These are phyloP conservation scores for Kodamaea fukazawae DNA, from an alignment of 805 yeast genomes.

Conservation along the genomic window DNA sequence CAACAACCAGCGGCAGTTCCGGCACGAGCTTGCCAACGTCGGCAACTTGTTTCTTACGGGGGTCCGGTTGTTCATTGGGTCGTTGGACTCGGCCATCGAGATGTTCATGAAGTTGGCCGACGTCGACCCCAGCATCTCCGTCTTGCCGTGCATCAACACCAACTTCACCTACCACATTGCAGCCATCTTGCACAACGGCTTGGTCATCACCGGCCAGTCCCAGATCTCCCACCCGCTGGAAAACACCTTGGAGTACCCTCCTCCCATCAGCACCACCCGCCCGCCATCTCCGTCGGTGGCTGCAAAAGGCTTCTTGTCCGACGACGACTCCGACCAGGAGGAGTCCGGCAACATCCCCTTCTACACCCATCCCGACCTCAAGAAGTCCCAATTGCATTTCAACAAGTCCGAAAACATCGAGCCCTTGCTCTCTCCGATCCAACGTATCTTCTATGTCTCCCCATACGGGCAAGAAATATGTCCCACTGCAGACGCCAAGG, in stretches of 20 bases:
- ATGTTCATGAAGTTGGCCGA: constrained; percentile 63
- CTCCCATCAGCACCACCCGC: constrained; percentile 17
- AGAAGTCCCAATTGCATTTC: constrained; percentile 71
- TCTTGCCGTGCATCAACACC: constrained; percentile 80
- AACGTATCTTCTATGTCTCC: constrained; percentile 72
- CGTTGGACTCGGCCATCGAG: constrained; percentile 81
- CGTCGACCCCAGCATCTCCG: constrained; percentile 50
- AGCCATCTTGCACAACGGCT: constrained; percentile 67
- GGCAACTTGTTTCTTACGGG: constrained; percentile 87
- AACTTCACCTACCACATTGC: constrained; percentile 85
- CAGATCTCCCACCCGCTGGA: constrained; percentile 85
- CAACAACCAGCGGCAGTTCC: constrained; percentile 51
- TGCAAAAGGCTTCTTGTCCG: neutral
- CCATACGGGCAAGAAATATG: constrained; percentile 85
- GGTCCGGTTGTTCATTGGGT: constrained; percentile 75
- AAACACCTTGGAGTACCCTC: constrained; percentile 17
- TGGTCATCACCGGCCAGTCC: constrained; percentile 81
- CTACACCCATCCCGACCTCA: constrained; percentile 76
- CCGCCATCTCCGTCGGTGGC: constrained; percentile 2
- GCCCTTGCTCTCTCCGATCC: constrained; percentile 73
- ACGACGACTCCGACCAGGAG: constrained; percentile 21
- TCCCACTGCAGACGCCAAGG: constrained; percentile 69
- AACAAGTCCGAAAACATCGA: constrained; percentile 51
- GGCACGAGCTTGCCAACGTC: constrained; percentile 73
- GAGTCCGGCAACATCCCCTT: constrained; percentile 64